A percentile compares a stretch with the other conserved stretches of the same genome.
Conservation (phyloP, 345 rosid species). For the Gossypium bickii region DNA sequence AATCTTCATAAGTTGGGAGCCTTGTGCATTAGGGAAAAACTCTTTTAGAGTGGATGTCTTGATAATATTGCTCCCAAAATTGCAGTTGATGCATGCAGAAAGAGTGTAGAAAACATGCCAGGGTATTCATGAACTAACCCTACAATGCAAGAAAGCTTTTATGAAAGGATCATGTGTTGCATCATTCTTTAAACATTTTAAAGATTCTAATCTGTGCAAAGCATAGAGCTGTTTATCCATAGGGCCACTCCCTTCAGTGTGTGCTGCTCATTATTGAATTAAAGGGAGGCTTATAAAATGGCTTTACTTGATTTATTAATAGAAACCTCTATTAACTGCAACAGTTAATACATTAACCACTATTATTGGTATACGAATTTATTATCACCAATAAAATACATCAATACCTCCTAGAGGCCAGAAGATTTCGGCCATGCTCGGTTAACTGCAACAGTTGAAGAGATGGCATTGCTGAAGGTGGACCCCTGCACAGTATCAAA, state of each 20-base stretch:
- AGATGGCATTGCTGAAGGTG: conserved; percentile 63
- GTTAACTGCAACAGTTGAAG: conserved; percentile 87
- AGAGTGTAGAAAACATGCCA: background rate
- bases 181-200: background rate
- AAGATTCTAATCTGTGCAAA: background rate
- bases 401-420: conserved; percentile 51
- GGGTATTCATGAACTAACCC: background rate
- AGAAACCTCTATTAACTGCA: background rate
- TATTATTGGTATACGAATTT: background rate
- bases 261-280: background rate
- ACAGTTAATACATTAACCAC: too few species aligned
- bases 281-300: too few species aligned
- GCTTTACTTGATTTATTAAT: too few species aligned
- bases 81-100: background rate
- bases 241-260: background rate
- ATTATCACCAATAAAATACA: conserved; percentile 10
- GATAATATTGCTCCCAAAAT: background rate
- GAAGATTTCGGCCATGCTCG: conserved; percentile 68
- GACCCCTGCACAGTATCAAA: conserved; percentile 16
- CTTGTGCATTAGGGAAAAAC: background rate
- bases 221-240: background rate
- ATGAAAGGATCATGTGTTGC: background rate
- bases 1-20: background rate
- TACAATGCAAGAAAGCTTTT: background rate
- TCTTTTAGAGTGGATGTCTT: background rate